phyloP scores from a whole-genome alignment of 352 stramenopile species.

The Globisporangium parvum region DNA sequence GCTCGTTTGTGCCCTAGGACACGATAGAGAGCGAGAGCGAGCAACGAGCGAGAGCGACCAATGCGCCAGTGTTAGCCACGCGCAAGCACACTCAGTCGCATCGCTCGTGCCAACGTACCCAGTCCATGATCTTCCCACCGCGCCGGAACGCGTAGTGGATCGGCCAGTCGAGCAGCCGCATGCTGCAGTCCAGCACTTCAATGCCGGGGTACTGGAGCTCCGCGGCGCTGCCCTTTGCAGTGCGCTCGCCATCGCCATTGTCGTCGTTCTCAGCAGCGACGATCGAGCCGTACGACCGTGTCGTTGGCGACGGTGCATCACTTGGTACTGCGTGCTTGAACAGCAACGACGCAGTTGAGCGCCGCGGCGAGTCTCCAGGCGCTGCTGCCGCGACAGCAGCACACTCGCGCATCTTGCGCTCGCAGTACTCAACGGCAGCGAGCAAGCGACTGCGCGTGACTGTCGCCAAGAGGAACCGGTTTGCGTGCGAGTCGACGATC shows the following conservation, averaged over 20 bases:
- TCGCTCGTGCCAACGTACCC: slow-evolving; percentile 20
- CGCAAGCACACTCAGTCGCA: background rate
- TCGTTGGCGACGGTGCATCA: slow-evolving; percentile 13
- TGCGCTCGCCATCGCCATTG: background rate
- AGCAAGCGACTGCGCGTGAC: slow-evolving; percentile 52
- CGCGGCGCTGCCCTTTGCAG: background rate
- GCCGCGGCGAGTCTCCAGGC: background rate
- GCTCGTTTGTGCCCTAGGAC: slow-evolving; percentile 43
- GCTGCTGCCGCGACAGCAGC: slow-evolving; percentile 8
- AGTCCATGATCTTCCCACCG: slow-evolving; percentile 72
- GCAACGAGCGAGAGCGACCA: too few species aligned
- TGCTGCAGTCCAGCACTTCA: slow-evolving; percentile 12
- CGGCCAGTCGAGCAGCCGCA: slow-evolving; percentile 33
- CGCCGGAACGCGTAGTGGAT: slow-evolving; percentile 69
- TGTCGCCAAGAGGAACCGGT: slow-evolving; percentile 59
- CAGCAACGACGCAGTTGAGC: slow-evolving; percentile 22
- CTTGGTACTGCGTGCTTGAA: slow-evolving; percentile 14
- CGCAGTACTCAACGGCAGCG: slow-evolving; percentile 51
- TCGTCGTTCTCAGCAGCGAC: background rate
- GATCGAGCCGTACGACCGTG: slow-evolving; percentile 1
- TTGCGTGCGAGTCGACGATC: slow-evolving; percentile 63
- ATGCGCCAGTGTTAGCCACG: background rate
- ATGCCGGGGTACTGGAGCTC: slow-evolving; percentile 10
- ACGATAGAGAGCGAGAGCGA: background rate
- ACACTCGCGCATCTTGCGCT: slow-evolving; percentile 22